Base-by-base conservation (phyloP, 495 filamentous ascomycete genomes). In the Aspergillus asperescens region DNA sequence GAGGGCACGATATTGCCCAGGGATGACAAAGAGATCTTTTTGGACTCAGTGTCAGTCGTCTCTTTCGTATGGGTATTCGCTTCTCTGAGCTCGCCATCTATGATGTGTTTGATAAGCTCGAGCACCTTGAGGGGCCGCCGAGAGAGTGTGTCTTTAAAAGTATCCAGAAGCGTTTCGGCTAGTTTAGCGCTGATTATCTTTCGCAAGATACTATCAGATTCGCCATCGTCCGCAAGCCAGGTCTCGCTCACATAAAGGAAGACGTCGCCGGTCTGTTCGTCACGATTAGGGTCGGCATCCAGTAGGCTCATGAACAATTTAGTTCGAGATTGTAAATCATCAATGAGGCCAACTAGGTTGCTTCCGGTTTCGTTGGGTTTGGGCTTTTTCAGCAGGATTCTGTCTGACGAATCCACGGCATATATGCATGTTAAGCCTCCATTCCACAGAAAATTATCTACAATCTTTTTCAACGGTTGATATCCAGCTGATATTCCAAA, bases 111-210 rank as follows among this genome's bases (percentile, higher is more conserved):
- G 60, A 81, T 77, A 19, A 89, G 78, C 35, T 80, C 74, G 10
- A 89, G 68, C n/a, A 86, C 74, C 49, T 80, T 78, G 8, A 74
- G 65, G 2, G 86, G 81, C 31, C 82, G 77, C 27, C 73, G 75
- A 27, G 83, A 80, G n/a, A 90, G 76, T 48, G 81, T 84, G 18
- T 85, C 81, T 25, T 85, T 79, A 58, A 87, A 77, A 28, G 73
- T 78, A 28, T 80, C 78, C 57, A 88, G 81, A 63, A 91, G 76
- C 43, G 78, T 78, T 58, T 88, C 79, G 3, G 86, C 76, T 2
- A 87, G 58, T 54, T 85, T 87, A 5, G 83, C 77, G 54, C 82
- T 77, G 19, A 78, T 63, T 2, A 91, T 60, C 20, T 77, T 74
- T 4, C 65, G 61, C 19, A 83, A 64, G 12, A 73, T 63, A 10